Percentiles rank a stretch among this genome's conserved stretches.
Conservation (phyloP, 73 alveolate species). For the Tetrahymena malaccensis region DNA sequence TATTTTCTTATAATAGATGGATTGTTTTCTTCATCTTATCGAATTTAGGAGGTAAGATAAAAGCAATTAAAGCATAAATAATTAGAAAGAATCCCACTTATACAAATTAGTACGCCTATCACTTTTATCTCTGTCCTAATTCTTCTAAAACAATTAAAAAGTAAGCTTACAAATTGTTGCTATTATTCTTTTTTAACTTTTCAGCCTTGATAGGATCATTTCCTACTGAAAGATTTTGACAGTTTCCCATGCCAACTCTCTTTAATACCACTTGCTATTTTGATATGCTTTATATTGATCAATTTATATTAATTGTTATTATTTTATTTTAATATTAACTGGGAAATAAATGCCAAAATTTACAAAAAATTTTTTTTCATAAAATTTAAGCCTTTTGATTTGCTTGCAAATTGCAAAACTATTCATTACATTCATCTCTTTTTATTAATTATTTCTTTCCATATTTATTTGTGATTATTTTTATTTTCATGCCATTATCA, state of each 20-base stretch:
- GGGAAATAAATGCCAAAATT: not conserved
- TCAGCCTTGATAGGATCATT: not conserved
- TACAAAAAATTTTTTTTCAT: not conserved
- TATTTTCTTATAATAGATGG: not conserved
- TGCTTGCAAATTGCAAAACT: not conserved
- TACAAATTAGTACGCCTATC: not conserved
- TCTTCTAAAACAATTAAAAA: not conserved
- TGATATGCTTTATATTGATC: not conserved
- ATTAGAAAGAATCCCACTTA: not conserved
- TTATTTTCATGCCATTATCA: not conserved
- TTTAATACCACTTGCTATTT: not conserved
- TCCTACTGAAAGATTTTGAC: not conserved
- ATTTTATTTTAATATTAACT: not conserved
- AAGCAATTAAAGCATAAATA: not conserved
- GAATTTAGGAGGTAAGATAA: not conserved
- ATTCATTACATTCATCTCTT: not conserved
- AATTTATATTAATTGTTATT: not conserved
- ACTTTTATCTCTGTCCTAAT: not conserved
- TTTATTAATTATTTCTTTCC: not conserved
- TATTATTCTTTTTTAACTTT: not conserved
- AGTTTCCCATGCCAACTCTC: not conserved
- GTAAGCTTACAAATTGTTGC: not conserved
- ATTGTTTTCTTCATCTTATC: not conserved
- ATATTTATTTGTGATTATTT: not conserved
- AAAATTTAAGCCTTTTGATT: not conserved